phyloP scores from a whole-genome alignment of 371 early-diverging fungal species.

The Mucor mucedo region DNA sequence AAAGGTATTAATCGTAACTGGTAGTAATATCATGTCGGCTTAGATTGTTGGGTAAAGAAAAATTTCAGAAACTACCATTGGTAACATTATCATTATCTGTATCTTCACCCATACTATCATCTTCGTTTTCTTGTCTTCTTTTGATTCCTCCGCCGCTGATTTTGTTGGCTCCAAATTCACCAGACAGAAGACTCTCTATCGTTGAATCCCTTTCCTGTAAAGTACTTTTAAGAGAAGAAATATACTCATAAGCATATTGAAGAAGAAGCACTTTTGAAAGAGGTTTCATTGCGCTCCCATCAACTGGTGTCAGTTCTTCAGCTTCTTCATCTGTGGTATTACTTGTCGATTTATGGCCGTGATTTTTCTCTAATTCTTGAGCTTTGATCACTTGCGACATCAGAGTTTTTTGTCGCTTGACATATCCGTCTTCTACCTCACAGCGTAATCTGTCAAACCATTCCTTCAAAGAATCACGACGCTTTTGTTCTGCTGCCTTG shows the following conservation, averaged over 20 bases:
- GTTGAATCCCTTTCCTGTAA: slow-evolving; percentile 36
- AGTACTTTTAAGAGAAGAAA: slow-evolving; percentile 49
- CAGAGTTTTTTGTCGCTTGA: slow-evolving; percentile 38
- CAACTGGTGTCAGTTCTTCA: slow-evolving; percentile 15
- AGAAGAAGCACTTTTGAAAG: slow-evolving; percentile 55
- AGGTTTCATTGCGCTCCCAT: slow-evolving; percentile 33
- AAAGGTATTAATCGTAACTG: no score
- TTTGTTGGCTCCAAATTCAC: not conserved
- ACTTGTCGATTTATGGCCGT: slow-evolving; percentile 3
- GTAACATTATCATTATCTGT: not conserved
- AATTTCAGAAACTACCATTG: no score
- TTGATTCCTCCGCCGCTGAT: not conserved
- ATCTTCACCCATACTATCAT: not conserved
- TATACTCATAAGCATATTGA: slow-evolving; percentile 64
- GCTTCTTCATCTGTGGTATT: slow-evolving; percentile 10
- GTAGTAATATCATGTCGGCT: no score
- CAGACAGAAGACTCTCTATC: slow-evolving; percentile 11
- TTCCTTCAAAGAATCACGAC: slow-evolving; percentile 86
- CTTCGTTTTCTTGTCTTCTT: not conserved
- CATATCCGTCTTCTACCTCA: slow-evolving; percentile 71
- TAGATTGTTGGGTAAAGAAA: no score
- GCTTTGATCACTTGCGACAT: slow-evolving; percentile 34
- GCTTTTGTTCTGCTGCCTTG: slow-evolving; percentile 93
- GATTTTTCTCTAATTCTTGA: slow-evolving; percentile 22
- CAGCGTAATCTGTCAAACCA: slow-evolving; percentile 79